Evolutionary conservation across 257 asterid genomes (phyloP).

Genomic region (Penstemon eatonii): DNA sequence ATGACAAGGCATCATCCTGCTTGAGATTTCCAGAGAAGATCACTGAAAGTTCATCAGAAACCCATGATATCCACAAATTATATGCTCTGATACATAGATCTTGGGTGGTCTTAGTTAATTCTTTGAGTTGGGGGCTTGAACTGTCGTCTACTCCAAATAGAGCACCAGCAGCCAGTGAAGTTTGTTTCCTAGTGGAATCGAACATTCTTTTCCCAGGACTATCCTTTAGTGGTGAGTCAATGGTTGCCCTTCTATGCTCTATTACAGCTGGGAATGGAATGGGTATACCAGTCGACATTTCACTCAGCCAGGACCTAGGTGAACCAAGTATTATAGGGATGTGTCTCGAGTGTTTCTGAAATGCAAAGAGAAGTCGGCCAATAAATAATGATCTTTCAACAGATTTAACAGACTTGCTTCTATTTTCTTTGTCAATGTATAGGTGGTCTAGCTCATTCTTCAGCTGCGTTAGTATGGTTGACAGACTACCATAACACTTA

Average conservation of each 20-base stretch:
- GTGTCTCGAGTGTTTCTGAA: conserved; percentile 92
- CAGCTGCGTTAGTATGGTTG: conserved; percentile 61
- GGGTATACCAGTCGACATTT: conserved; percentile 40
- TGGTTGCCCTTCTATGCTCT: conserved; percentile 43
- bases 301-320: conserved; percentile 87
- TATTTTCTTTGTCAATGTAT: conserved; percentile 48
- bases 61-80: conserved; percentile 88
- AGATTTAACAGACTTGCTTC: conserved; percentile 44
- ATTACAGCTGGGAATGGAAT: conserved; percentile 40
- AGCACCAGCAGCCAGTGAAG: conserved; percentile 66
- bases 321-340: conserved; percentile 88
- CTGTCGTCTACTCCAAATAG: conserved; percentile 73
- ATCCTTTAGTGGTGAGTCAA: conserved; percentile 48
- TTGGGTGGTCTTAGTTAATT: conserved; percentile 63
- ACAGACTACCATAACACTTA: conserved; percentile 73
- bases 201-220: conserved; percentile 61
- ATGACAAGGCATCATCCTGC: conserved; percentile 78
- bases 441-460: conserved; percentile 73
- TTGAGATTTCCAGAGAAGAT: conserved; percentile 59
- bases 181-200: conserved; percentile 71
- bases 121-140: conserved; percentile 85
- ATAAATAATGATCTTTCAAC: conserved; percentile 87
- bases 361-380: conserved; percentile 90
- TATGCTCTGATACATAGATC: conserved; percentile 85
- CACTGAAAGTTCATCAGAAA: conserved; percentile 74